Conservation (phyloP, 495 filamentous ascomycete genomes). For the Daldinia caldariorum region DNA sequence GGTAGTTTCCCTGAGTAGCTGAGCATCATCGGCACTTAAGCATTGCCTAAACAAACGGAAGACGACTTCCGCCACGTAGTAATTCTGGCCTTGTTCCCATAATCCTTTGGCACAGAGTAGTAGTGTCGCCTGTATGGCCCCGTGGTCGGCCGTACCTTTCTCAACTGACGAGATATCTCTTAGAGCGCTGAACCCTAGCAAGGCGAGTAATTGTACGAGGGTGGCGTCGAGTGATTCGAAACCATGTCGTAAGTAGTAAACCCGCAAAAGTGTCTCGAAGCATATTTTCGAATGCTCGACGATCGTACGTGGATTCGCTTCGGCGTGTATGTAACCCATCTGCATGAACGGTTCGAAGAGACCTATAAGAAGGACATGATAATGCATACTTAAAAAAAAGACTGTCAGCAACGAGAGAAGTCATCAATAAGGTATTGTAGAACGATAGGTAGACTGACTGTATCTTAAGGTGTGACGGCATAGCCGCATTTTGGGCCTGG, state of each 20-base stretch:
- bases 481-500: slow-evolving; percentile 44
- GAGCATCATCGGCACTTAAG: slow-evolving; percentile 25
- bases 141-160: slow-evolving; percentile 15
- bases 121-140: slow-evolving; percentile 34
- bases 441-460: slow-evolving; percentile 19
- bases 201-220: slow-evolving; percentile 25
- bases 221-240: slow-evolving; percentile 47
- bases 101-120: slow-evolving; percentile 39
- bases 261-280: slow-evolving; percentile 50
- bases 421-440: not conserved
- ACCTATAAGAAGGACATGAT: slow-evolving; percentile 31
- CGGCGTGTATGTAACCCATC: slow-evolving; percentile 26
- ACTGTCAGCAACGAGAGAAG: not conserved
- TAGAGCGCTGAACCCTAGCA: slow-evolving; percentile 34
- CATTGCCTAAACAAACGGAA: slow-evolving; percentile 30
- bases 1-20: slow-evolving; percentile 16
- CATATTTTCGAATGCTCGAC: slow-evolving; percentile 35
- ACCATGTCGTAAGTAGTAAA: slow-evolving; percentile 55
- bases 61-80: slow-evolving; percentile 32
- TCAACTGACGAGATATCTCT: slow-evolving; percentile 18
- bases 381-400: slow-evolving; percentile 33
- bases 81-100: slow-evolving; percentile 39
- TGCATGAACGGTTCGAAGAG: slow-evolving; percentile 37
- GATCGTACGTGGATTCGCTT: slow-evolving; percentile 34
- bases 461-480: slow-evolving; percentile 51